These are phyloP conservation scores for Ailanthus altissimus DNA, from an alignment of 345 rosid genomes.

Conservation along the genomic window DNA sequence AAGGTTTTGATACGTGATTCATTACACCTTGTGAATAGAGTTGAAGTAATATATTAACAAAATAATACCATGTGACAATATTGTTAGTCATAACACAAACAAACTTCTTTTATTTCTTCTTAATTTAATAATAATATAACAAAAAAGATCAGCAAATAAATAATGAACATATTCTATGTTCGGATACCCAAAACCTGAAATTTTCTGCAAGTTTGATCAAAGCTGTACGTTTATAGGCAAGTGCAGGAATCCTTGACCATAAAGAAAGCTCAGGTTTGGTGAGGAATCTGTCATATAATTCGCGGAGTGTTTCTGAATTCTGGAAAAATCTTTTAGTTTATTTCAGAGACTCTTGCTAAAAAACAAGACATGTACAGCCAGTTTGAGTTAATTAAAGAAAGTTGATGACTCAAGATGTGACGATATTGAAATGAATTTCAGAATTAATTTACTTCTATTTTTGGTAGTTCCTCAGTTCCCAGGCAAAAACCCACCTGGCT, in stretches of 20 bases:
- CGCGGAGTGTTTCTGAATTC: slow-evolving; percentile 14
- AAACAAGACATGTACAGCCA: slow-evolving; percentile 11
- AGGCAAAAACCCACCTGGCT: background rate
- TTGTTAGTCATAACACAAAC: too few relatives aligned
- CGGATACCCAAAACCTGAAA: background rate
- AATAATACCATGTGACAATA: too few relatives aligned
- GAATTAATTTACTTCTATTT: background rate
- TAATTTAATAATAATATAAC: too few relatives aligned
- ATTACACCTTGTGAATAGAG: too few relatives aligned
- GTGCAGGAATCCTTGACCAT: slow-evolving; percentile 9
- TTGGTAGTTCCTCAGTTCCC: slow-evolving; percentile 9
- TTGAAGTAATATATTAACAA: too few relatives aligned
- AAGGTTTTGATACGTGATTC: too few relatives aligned
- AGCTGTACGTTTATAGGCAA: too few relatives aligned
- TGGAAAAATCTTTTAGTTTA: slow-evolving; percentile 13
- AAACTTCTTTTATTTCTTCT: too few relatives aligned
- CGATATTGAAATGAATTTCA: background rate
- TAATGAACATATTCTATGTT: background rate
- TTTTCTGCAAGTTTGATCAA: background rate
- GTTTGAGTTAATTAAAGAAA: background rate
- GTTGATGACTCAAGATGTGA: background rate
- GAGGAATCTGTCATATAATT: slow-evolving; percentile 16
- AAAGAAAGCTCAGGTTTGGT: slow-evolving; percentile 4
- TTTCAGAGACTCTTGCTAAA: background rate
- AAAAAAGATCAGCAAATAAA: too few relatives aligned